Evolutionary conservation across 2,329 filamentous ascomycete species (phyloP).

Genomic region (Malbranchea zuffiana): DNA sequence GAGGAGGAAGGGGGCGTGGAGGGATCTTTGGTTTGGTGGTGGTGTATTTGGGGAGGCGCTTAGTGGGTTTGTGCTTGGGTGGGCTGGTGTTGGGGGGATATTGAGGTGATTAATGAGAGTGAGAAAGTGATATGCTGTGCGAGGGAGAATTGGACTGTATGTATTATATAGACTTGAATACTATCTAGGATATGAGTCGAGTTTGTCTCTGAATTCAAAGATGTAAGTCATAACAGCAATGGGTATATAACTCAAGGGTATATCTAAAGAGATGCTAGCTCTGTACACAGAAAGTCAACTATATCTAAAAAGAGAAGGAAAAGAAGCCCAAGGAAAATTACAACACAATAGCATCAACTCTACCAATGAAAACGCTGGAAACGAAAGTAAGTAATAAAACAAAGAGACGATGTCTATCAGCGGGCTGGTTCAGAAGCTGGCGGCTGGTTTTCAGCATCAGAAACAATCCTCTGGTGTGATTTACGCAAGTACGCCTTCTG

Average conservation of each 20-base stretch:
- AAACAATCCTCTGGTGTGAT: background rate
- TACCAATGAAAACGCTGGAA: too few species aligned
- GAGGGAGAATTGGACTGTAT: background rate
- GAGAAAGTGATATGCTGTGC: background rate
- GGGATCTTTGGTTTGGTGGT: conserved; percentile 39
- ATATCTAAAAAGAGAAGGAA: conserved; percentile 1
- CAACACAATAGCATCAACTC: background rate
- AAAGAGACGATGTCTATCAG: too few species aligned
- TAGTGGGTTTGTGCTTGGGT: conserved; percentile 39
- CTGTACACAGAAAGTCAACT: too few species aligned
- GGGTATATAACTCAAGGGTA: too few species aligned
- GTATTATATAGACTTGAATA: conserved; percentile 1
- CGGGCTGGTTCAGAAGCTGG: too few species aligned
- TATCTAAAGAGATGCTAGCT: too few species aligned
- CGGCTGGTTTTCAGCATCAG: conserved; percentile 7
- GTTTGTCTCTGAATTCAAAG: too few species aligned
- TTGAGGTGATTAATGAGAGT: conserved; percentile 27
- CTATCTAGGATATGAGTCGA: background rate
- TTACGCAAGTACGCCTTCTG: conserved; percentile 10
- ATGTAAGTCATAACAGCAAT: too few species aligned
- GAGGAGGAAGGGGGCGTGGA: conserved; percentile 34
- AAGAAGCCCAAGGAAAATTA: background rate
- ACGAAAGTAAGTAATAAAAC: too few species aligned
- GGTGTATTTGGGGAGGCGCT: conserved; percentile 38
- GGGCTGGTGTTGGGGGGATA: conserved; percentile 39